Evolutionary conservation across 768 basidiomycete species (phyloP).

Genomic region (Peribolospora baueri): DNA sequence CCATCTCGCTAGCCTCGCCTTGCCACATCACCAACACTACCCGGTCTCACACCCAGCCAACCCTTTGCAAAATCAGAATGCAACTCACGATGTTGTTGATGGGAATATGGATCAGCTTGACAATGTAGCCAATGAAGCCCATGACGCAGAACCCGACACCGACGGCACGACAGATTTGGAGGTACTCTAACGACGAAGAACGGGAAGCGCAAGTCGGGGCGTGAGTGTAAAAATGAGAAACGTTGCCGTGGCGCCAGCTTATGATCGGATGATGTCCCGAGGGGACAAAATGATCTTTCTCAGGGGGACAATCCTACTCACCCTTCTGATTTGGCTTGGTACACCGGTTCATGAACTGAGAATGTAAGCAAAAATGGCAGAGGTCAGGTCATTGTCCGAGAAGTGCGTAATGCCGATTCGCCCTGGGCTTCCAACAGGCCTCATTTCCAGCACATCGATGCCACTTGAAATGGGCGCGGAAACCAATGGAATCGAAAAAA

Average conservation of each 20-base stretch:
- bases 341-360: conserved; percentile 82
- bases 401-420: too few species aligned
- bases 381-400: too few species aligned
- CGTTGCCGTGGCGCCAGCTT: not conserved
- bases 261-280: not conserved
- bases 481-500: not conserved
- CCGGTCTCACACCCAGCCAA: too few species aligned
- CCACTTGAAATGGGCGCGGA: too few species aligned
- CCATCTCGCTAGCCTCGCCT: too few species aligned
- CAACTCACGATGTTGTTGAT: conserved; percentile 21
- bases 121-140: conserved; percentile 98
- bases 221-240: not conserved
- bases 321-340: conserved; percentile 93
- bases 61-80: too few species aligned
- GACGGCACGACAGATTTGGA: conserved; percentile 84
- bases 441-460: too few species aligned
- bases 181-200: conserved; percentile 41
- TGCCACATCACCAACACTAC: too few species aligned
- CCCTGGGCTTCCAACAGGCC: too few species aligned
- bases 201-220: too few species aligned
- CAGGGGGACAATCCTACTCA: conserved; percentile 18
- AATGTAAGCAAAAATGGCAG: too few species aligned
- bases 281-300: not conserved
- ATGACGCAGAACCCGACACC: conserved; percentile 94
- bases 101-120: conserved; percentile 93